phyloP scores from a whole-genome alignment of 148 eudicot genomes.

The Mesembryanthemum crystallinum region DNA sequence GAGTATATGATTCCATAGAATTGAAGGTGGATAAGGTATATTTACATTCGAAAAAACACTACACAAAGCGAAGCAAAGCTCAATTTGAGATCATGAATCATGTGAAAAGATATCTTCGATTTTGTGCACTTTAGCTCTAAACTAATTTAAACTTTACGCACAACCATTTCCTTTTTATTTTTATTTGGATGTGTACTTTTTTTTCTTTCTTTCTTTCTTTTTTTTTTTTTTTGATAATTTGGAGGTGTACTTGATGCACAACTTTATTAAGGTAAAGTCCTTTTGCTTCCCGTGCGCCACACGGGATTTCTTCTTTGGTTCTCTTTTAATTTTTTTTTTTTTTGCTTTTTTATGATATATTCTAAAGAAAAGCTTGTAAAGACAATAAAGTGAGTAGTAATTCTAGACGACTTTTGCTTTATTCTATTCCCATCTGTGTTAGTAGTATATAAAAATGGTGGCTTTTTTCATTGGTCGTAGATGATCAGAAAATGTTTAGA shows the following conservation, averaged over 20 bases:
- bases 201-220: too few species aligned
- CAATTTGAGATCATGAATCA: neutral
- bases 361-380: constrained; percentile 22
- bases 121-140: neutral
- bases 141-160: too few species aligned
- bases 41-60: neutral
- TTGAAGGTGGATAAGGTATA: neutral
- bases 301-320: constrained; percentile 1
- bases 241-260: neutral
- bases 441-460: constrained; percentile 17
- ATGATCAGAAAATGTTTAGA: constrained; percentile 22
- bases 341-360: neutral
- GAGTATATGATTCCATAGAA: neutral
- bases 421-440: constrained; percentile 29
- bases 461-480: constrained; percentile 6
- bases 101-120: neutral
- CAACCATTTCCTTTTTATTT: too few species aligned
- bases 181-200: too few species aligned
- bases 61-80: neutral
- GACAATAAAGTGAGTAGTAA: neutral
- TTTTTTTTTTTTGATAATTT: neutral
- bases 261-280: neutral
- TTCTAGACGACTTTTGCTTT: constrained; percentile 24
- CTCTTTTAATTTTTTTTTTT: neutral
- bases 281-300: constrained; percentile 10